Percentiles rank a stretch among this genome's conserved stretches.
Evolutionary conservation across 2,329 filamentous ascomycete species (phyloP).

Genomic region (Ceratocystis papillata): DNA sequence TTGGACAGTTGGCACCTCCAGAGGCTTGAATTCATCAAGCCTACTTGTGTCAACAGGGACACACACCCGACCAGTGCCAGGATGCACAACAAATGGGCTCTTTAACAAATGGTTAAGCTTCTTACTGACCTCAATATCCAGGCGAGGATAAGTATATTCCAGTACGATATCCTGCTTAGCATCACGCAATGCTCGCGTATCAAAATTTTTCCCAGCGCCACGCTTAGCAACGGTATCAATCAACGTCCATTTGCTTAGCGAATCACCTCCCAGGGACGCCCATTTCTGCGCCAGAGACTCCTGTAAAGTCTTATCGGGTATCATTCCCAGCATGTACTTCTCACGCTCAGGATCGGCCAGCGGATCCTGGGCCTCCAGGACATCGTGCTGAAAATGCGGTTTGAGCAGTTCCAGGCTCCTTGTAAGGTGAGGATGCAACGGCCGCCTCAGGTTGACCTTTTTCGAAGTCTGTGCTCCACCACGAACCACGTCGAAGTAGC

Average conservation of each 20-base stretch:
- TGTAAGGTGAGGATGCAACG: constrained; percentile 79
- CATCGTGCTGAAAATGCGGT: constrained; percentile 70
- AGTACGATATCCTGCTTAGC: constrained; percentile 93
- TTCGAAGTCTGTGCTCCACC: constrained; percentile 80
- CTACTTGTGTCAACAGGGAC: constrained; percentile 74
- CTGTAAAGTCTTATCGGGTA: constrained; percentile 69
- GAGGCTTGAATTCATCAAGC: constrained; percentile 75
- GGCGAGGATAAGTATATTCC: constrained; percentile 93
- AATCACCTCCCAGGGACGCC: constrained; percentile 67
- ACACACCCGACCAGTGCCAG: constrained; percentile 85
- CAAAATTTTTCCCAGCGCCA: constrained; percentile 60
- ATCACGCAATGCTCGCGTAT: constrained; percentile 62
- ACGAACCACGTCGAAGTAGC: constrained; percentile 81
- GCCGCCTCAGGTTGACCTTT: constrained; percentile 71
- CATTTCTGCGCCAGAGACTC: constrained; percentile 80
- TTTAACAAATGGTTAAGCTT: constrained; percentile 98
- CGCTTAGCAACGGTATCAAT: constrained; percentile 78
- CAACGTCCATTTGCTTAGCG: constrained; percentile 80
- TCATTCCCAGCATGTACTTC: constrained; percentile 67
- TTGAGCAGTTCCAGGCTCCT: constrained; percentile 80
- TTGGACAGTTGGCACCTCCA: constrained; percentile 80
- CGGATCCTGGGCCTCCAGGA: constrained; percentile 76
- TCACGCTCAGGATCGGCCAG: constrained; percentile 62
- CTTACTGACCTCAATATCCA: constrained; percentile 95
- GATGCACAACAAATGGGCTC: constrained; percentile 91